These are phyloP conservation scores for Bipolaris bicolor DNA, from an alignment of 2,329 filamentous ascomycete genomes.

Conservation along the genomic window DNA sequence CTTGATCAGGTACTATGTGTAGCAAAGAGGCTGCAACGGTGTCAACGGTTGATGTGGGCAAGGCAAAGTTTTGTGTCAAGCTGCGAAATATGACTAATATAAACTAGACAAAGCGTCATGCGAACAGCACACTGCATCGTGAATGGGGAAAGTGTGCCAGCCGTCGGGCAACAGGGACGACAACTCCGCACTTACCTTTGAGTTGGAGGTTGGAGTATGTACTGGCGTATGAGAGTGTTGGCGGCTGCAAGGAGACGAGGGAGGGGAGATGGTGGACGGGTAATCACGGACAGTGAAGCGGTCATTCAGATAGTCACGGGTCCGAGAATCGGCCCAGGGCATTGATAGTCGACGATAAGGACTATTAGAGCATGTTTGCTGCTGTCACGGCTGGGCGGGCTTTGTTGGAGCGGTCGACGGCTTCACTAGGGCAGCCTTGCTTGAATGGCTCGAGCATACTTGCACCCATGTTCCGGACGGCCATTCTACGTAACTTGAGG, in stretches of 20 bases:
- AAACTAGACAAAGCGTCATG: slow-evolving; percentile 27
- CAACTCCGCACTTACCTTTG: slow-evolving; percentile 17
- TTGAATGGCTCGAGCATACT: slow-evolving; percentile 12
- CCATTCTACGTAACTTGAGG: slow-evolving; percentile 3
- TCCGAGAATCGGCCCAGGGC: slow-evolving; percentile 41
- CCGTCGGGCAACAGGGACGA: not conserved
- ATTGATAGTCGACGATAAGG: slow-evolving; percentile 44
- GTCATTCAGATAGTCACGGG: slow-evolving; percentile 16
- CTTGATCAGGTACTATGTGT: slow-evolving; percentile 7
- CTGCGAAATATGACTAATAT: slow-evolving; percentile 42
- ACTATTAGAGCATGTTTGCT: slow-evolving; percentile 9
- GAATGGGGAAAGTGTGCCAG: slow-evolving; percentile 25
- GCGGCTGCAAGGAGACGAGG: slow-evolving; percentile 8
- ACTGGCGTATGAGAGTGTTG: slow-evolving; percentile 6
- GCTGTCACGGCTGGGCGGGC: slow-evolving; percentile 15
- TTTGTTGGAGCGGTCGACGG: slow-evolving; percentile 20
- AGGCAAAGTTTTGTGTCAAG: slow-evolving; percentile 32
- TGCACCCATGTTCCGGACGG: not conserved
- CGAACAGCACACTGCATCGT: slow-evolving; percentile 11
- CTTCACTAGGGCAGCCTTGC: slow-evolving; percentile 22
- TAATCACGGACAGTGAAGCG: slow-evolving; percentile 13
- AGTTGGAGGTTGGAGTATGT: slow-evolving; percentile 9
- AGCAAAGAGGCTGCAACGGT: slow-evolving; percentile 10
- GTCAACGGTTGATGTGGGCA: slow-evolving; percentile 18
- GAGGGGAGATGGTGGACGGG: slow-evolving; percentile 19